Base-by-base conservation (phyloP, 257 asterid species). In the Plantago major region DNA sequence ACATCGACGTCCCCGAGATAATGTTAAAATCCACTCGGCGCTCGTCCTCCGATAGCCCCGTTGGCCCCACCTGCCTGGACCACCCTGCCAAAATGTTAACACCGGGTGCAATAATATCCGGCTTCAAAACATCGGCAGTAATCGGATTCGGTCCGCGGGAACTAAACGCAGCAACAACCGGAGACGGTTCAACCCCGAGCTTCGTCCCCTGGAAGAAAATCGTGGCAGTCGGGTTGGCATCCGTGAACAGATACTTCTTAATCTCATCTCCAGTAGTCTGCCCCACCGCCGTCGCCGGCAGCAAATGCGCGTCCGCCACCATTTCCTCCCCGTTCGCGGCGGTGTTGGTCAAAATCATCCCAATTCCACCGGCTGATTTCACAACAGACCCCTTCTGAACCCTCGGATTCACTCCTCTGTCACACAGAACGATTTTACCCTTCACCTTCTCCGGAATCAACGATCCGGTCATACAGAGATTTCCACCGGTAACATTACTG, bases 391-490 rank as follows among this genome's bases (percentile, higher is more conserved):
- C 78, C 68, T 73, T 73, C 17, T 73, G 71, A 10, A 68, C 74
- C 10, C 78, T 52, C 3, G 78, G 68, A 28, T 52, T 73, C 10
- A 73, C 58, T 16, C 78, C 78, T 6, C 78, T 74, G 3, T 73
- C 78, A 47, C 78, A 73, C 6, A 73, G 19, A 18, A 73, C 74
- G n/a, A 73, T 68, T 15, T 73, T 73, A 10, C 73, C 78, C 22
- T 46, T 58, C 40, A 73, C 78, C 55, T 69, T 73, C 18, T 76
- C 96, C 9, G 93, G 93, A 11, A 56, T 74, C 9, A 90, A 70
- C 0, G 89, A 75, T 0, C 84, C 96, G 17, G 76, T 75, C 88
- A 85, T 78, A 64, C 97, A 90, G 9, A 90, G 79, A 67, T 87
- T 87, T 8, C 99, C 99, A 43, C 67, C 77, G 0, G 80, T 78